These are phyloP conservation scores for Aspergillus diversus DNA, from an alignment of 495 filamentous ascomycete species.

Conservation along the genomic window DNA sequence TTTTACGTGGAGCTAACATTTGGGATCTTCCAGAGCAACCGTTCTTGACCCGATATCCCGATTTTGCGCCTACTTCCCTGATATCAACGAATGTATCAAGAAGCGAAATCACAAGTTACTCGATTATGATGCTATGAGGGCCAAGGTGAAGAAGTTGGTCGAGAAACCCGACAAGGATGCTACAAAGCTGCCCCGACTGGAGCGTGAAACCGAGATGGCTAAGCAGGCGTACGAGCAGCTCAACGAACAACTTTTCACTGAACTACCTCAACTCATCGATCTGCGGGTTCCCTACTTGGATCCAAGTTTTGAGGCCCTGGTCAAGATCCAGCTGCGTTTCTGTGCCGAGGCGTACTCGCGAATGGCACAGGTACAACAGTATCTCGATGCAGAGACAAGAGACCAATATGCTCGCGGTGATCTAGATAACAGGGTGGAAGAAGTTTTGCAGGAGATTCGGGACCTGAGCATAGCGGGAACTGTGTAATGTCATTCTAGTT, in stretches of 20 bases:
- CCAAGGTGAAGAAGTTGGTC: slow-evolving; percentile 92
- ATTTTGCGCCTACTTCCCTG: slow-evolving; percentile 98
- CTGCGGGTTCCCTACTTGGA: slow-evolving; percentile 95
- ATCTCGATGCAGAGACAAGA: slow-evolving; percentile 92
- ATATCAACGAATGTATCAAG: slow-evolving; percentile 99
- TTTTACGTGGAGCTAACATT: no score
- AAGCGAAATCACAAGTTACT: slow-evolving; percentile 97
- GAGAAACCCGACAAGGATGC: slow-evolving; percentile 99
- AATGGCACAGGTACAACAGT: slow-evolving; percentile 99
- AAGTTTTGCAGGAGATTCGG: slow-evolving; percentile 95
- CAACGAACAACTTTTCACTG: slow-evolving; percentile 91
- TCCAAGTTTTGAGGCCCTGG: slow-evolving; percentile 93
- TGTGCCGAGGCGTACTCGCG: slow-evolving; percentile 95
- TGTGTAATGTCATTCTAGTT: slow-evolving; percentile 43
- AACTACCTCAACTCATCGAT: slow-evolving; percentile 97
- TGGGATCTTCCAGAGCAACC: slow-evolving; percentile 62
- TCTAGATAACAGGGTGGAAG: slow-evolving; percentile 88
- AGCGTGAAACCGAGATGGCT: slow-evolving; percentile 93
- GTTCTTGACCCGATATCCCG: slow-evolving; percentile 92
- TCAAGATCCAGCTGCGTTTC: slow-evolving; percentile 97
- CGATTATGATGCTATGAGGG: slow-evolving; percentile 94
- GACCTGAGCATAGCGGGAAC: slow-evolving; percentile 91
- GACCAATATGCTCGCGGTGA: slow-evolving; percentile 96
- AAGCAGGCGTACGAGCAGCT: slow-evolving; percentile 91
- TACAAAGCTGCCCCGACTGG: slow-evolving; percentile 88